A percentile compares a stretch with the other conserved stretches of the same genome.
Evolutionary conservation across 2,329 filamentous ascomycete species (phyloP).

Genomic region (Verticillium alfalfae): DNA sequence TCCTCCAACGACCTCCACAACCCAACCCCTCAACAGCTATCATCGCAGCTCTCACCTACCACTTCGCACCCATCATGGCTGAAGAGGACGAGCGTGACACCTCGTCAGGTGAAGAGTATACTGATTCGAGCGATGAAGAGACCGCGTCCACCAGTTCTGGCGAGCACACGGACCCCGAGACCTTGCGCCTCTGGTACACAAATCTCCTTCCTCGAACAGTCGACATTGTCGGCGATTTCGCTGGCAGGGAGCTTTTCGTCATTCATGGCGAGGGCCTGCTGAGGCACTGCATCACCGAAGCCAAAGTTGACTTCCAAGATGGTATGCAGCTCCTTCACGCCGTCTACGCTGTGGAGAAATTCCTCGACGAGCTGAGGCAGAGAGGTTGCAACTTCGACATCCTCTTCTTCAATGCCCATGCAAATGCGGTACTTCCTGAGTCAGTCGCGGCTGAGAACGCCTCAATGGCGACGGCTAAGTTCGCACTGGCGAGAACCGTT

Average conservation of each 20-base stretch:
- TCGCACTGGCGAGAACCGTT: slow-evolving; percentile 54
- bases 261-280: slow-evolving; percentile 72
- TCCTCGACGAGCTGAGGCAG: slow-evolving; percentile 53
- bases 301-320: slow-evolving; percentile 56
- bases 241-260: slow-evolving; percentile 66
- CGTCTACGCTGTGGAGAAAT: slow-evolving; percentile 61
- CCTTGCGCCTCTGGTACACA: neutral
- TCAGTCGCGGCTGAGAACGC: slow-evolving; percentile 16
- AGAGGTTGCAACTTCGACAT: slow-evolving; percentile 68
- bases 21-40: neutral
- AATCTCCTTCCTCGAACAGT: slow-evolving; percentile 27
- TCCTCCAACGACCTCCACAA: neutral
- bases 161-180: neutral
- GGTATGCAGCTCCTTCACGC: slow-evolving; percentile 70
- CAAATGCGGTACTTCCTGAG: slow-evolving; percentile 49
- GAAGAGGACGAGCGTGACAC: neutral
- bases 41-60: neutral
- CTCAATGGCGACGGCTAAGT: slow-evolving; percentile 35
- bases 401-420: slow-evolving; percentile 58
- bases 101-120: neutral
- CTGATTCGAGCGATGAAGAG: neutral
- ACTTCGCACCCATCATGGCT: neutral
- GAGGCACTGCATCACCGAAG: slow-evolving; percentile 55
- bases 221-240: slow-evolving; percentile 71
- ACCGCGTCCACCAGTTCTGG: neutral